Conservation (phyloP, 257 asterid species). For the Euphrasia confusa region DNA sequence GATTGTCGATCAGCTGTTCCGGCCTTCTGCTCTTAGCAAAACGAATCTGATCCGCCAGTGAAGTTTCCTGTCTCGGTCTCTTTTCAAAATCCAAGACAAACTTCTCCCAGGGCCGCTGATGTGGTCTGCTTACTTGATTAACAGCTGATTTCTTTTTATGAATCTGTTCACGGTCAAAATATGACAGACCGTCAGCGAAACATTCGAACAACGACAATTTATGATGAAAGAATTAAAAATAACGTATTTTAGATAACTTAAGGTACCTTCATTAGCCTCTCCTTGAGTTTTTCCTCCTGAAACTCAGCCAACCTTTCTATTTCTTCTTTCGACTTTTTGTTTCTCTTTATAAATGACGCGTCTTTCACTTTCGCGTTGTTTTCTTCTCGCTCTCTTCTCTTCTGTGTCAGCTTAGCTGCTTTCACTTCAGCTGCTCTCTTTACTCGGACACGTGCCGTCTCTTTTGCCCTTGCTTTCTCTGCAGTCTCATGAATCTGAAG, state of each 20-base stretch:
- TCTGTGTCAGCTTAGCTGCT: conserved; percentile 48
- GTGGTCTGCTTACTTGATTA: conserved; percentile 41
- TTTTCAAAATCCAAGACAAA: conserved; percentile 42
- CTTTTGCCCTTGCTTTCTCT: conserved; percentile 52
- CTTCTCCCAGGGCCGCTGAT: conserved; percentile 58
- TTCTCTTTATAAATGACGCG: conserved; percentile 34
- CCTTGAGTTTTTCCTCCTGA: conserved; percentile 67
- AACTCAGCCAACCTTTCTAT: conserved; percentile 49
- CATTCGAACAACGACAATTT: too few species aligned
- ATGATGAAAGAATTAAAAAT: not conserved
- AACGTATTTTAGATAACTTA: not conserved
- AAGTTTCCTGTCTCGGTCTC: conserved; percentile 34
- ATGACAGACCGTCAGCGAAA: not conserved
- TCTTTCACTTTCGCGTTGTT: conserved; percentile 38
- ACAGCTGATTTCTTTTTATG: conserved; percentile 49
- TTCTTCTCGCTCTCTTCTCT: conserved; percentile 50
- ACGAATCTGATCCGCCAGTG: conserved; percentile 81
- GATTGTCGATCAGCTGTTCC: conserved; percentile 30
- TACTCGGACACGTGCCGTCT: conserved; percentile 38
- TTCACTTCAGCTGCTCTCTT: conserved; percentile 49
- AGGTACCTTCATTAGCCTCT: conserved; percentile 66
- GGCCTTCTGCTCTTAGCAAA: conserved; percentile 58
- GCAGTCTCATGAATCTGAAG: conserved; percentile 37
- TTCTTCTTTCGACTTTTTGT: conserved; percentile 58
- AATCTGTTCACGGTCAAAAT: conserved; percentile 41